A percentile compares a stretch with the other conserved stretches of the same genome.
Conservation (phyloP, 2,329 filamentous ascomycete genomes). For the Calonectria naviculata region DNA sequence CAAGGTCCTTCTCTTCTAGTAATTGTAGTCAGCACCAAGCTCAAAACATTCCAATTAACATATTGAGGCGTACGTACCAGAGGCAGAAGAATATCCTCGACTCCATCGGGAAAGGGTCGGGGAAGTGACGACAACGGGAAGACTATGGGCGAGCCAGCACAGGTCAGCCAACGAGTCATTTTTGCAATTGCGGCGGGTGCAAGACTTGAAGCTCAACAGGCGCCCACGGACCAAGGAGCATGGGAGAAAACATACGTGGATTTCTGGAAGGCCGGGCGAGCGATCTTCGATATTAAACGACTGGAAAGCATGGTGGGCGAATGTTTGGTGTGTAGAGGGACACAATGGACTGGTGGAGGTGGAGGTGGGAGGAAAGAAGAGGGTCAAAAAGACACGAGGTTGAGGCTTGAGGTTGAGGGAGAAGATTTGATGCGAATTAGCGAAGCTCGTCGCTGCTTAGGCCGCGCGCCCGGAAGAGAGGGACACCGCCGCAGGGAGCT, state of each 20-base stretch:
- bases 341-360: conserved; percentile 36
- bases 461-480: conserved; percentile 26
- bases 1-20: conserved; percentile 91
- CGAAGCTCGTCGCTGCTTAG: conserved; percentile 39
- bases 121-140: conserved; percentile 60
- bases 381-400: conserved; percentile 33
- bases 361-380: conserved; percentile 20
- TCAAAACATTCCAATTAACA: conserved; percentile 4
- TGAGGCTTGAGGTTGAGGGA: conserved; percentile 34
- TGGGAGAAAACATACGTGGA: conserved; percentile 58
- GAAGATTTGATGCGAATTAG: conserved; percentile 25
- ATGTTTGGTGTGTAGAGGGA: conserved; percentile 36
- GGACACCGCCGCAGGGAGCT: conserved; percentile 32
- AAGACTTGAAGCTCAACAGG: conserved; percentile 26
- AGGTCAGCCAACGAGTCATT: conserved; percentile 38
- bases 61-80: conserved; percentile 56
- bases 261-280: conserved; percentile 66
- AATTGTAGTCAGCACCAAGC: conserved; percentile 30
- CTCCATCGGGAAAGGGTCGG: conserved; percentile 62
- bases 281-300: conserved; percentile 69
- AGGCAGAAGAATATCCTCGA: conserved; percentile 68
- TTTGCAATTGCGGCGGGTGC: conserved; percentile 24
- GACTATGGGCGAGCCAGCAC: conserved; percentile 47
- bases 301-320: conserved; percentile 66
- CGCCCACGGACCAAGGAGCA: conserved; percentile 4